phyloP scores from a whole-genome alignment of 768 basidiomycete genomes.

The Solioccasus polychromus region DNA sequence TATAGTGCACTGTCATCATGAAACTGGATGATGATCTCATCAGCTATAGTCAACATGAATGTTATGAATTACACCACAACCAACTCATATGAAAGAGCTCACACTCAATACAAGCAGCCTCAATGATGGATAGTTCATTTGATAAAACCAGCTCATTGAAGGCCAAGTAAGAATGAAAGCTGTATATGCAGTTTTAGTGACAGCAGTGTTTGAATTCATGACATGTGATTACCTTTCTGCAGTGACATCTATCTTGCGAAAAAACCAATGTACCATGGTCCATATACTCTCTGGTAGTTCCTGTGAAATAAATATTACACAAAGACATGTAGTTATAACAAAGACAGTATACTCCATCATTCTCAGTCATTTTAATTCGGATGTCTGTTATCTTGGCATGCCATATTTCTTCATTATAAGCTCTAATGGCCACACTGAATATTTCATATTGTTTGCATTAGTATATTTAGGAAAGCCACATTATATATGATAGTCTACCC shows the following conservation, averaged over 20 bases:
- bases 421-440: background rate
- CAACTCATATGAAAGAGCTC: background rate
- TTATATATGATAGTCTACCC: background rate
- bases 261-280: conserved; percentile 4
- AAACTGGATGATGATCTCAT: background rate
- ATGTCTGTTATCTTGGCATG: conserved; percentile 1
- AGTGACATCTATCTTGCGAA: background rate
- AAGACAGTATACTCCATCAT: background rate
- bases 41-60: background rate
- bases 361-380: background rate
- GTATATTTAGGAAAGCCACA: background rate
- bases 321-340: background rate
- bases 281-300: background rate
- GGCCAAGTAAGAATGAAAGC: background rate
- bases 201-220: background rate
- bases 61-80: too few species aligned
- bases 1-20: background rate
- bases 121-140: background rate
- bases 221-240: background rate
- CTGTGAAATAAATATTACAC: too few species aligned
- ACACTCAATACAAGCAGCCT: background rate
- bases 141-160: background rate
- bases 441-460: background rate
- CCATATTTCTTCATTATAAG: background rate
- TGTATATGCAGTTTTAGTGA: background rate